A percentile compares a stretch with the other conserved stretches of the same genome.
phyloP scores from a whole-genome alignment of 108 stramenopile genomes.

The Cyclotella sp. region DNA sequence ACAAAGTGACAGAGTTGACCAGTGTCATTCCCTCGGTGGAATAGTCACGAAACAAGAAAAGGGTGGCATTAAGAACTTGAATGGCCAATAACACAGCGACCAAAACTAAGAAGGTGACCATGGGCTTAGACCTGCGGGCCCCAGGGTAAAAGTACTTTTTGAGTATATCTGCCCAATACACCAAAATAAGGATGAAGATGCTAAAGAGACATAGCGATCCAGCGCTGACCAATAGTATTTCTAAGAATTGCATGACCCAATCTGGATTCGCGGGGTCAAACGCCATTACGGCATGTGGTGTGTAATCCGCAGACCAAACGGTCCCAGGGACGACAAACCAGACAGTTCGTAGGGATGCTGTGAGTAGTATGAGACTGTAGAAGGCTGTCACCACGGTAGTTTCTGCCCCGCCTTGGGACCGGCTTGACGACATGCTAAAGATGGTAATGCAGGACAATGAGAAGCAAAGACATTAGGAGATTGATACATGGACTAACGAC shows the following conservation, averaged over 20 bases:
- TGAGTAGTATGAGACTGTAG: conserved; percentile 91
- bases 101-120: conserved; percentile 85
- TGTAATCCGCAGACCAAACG: conserved; percentile 85
- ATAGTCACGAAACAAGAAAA: conserved; percentile 83
- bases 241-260: conserved; percentile 87
- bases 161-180: conserved; percentile 97
- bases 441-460: neutral
- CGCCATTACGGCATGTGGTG: conserved; percentile 87
- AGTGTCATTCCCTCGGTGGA: conserved; percentile 95
- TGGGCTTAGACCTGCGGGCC: conserved; percentile 83
- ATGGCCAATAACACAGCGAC: conserved; percentile 70
- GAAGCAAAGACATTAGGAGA: neutral
- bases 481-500: no score
- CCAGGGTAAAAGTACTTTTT: conserved; percentile 95
- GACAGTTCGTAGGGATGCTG: conserved; percentile 78
- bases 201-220: conserved; percentile 92
- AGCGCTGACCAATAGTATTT: conserved; percentile 79
- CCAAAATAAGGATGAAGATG: conserved; percentile 95
- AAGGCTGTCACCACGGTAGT: conserved; percentile 95
- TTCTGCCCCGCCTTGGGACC: conserved; percentile 84
- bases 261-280: conserved; percentile 74
- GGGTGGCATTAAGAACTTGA: conserved; percentile 77
- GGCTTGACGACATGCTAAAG: conserved; percentile 74
- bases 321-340: conserved; percentile 92
- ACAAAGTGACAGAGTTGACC: conserved; percentile 83